Conservation (phyloP, 2,329 filamentous ascomycete genomes). For the Fusarium armeniacum region DNA sequence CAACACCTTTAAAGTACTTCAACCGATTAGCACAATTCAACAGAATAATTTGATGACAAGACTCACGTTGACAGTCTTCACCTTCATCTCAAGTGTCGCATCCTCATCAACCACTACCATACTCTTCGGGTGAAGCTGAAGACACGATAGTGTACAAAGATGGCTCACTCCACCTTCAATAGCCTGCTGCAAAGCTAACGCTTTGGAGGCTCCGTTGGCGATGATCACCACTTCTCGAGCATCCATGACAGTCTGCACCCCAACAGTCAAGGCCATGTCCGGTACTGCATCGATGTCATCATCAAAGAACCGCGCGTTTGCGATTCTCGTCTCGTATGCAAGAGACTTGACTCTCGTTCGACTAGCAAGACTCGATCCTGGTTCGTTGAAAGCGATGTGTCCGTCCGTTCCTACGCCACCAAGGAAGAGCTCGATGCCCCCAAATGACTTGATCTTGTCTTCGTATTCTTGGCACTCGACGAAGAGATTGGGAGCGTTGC, state of each 20-base stretch:
- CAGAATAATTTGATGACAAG: rapidly evolving
- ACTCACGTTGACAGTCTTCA: conserved; percentile 21
- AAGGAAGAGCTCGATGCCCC: conserved; percentile 13
- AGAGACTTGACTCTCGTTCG: conserved; percentile 21
- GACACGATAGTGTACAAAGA: conserved; percentile 19
- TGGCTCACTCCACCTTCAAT: conserved; percentile 21
- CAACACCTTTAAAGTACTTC: conserved; percentile 16
- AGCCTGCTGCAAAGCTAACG: conserved; percentile 7
- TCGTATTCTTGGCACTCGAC: not conserved
- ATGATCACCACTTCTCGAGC: conserved; percentile 28
- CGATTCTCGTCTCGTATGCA: conserved; percentile 18
- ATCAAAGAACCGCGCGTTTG: conserved; percentile 17
- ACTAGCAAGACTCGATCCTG: conserved; percentile 15
- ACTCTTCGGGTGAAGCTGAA: conserved; percentile 12
- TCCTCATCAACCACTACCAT: conserved; percentile 20
- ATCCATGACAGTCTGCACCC: conserved; percentile 23
- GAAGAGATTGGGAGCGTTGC: conserved; percentile 7
- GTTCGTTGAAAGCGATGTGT: conserved; percentile 18
- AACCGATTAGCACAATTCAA: rapidly evolving
- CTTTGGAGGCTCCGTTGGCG: not conserved
- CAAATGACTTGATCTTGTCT: conserved; percentile 16
- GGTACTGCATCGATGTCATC: conserved; percentile 11
- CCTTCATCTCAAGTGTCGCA: conserved; percentile 22
- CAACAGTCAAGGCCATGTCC: conserved; percentile 22
- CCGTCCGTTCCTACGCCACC: conserved; percentile 21